Percentiles rank a stretch among this genome's conserved stretches.
These are phyloP conservation scores for Suillus weaverae DNA, from an alignment of 768 basidiomycete genomes.

Conservation along the genomic window DNA sequence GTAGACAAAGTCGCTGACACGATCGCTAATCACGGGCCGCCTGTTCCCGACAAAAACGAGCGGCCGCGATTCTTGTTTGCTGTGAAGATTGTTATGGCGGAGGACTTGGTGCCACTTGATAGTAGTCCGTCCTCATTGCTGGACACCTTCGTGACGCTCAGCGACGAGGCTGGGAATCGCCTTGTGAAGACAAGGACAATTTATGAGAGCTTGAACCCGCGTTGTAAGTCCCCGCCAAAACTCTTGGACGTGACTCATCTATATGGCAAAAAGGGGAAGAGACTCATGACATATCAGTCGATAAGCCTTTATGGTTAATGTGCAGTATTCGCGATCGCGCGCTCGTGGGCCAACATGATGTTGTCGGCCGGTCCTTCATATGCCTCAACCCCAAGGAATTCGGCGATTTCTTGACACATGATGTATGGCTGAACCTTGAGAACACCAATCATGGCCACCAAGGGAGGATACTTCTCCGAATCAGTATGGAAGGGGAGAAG, in stretches of 20 bases:
- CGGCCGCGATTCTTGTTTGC: slow-evolving; percentile 81
- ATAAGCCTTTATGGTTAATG: slow-evolving; percentile 96
- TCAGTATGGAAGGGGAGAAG: slow-evolving; percentile 99
- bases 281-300: slow-evolving; percentile 92
- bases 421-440: slow-evolving; percentile 90
- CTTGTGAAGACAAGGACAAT: slow-evolving; percentile 95
- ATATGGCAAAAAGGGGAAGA: slow-evolving; percentile 76
- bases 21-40: slow-evolving; percentile 56
- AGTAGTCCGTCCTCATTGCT: slow-evolving; percentile 74
- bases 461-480: slow-evolving; percentile 81
- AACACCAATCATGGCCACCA: slow-evolving; percentile 44
- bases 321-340: slow-evolving; percentile 91
- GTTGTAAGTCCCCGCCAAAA: slow-evolving; percentile 58
- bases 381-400: slow-evolving; percentile 89
- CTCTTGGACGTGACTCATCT: slow-evolving; percentile 8
- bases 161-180: slow-evolving; percentile 87
- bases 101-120: slow-evolving; percentile 79
- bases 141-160: slow-evolving; percentile 93
- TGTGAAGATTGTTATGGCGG: slow-evolving; percentile 90
- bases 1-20: slow-evolving; percentile 81
- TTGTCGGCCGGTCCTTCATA: slow-evolving; percentile 86
- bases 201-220: slow-evolving; percentile 86
- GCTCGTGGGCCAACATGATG: slow-evolving; percentile 89
- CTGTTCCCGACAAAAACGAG: slow-evolving; percentile 70
- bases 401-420: slow-evolving; percentile 86